These are phyloP conservation scores for Odontarrhena argentea DNA, from an alignment of 345 rosid species.

Conservation along the genomic window DNA sequence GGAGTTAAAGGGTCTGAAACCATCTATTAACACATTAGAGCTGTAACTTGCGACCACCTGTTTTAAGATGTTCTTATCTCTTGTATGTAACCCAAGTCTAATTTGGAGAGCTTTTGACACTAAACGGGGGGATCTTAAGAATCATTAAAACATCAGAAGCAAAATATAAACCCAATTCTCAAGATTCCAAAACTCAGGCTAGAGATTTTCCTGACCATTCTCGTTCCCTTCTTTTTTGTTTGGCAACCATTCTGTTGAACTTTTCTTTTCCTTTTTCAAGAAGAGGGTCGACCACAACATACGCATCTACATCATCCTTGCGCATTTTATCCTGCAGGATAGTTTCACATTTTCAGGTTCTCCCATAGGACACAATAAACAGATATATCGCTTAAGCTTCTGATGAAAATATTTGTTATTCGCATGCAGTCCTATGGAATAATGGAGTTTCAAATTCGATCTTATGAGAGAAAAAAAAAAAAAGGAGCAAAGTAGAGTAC, in stretches of 20 bases:
- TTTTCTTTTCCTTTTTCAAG: slow-evolving; percentile 96
- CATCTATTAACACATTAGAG: slow-evolving; percentile 17
- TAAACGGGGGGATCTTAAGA: slow-evolving; percentile 2
- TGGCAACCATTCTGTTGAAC: slow-evolving; percentile 89
- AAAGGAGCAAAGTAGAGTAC: slow-evolving; percentile 3
- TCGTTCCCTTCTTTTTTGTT: slow-evolving; percentile 72
- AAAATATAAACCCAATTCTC: neutral
- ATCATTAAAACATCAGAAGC: slow-evolving; percentile 4
- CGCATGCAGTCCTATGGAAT: slow-evolving; percentile 9
- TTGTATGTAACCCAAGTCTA: slow-evolving; percentile 8
- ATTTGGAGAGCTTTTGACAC: slow-evolving; percentile 12
- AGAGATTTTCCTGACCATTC: slow-evolving; percentile 98
- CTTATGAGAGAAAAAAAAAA: neutral
- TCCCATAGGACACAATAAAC: slow-evolving; percentile 1
- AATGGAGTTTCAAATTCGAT: slow-evolving; percentile 4
- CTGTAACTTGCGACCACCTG: neutral
- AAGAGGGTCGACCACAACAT: slow-evolving; percentile 87
- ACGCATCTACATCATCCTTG: slow-evolving; percentile 79
- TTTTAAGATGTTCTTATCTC: slow-evolving; percentile 27
- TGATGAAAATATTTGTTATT: neutral
- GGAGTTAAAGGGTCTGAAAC: neutral
- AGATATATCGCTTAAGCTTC: slow-evolving; percentile 14
- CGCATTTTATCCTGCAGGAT: slow-evolving; percentile 74
- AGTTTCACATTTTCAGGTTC: slow-evolving; percentile 20
- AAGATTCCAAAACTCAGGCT: slow-evolving; percentile 49